phyloP scores from a whole-genome alignment of 2,329 filamentous ascomycete genomes.

The Colletotrichum lupini region DNA sequence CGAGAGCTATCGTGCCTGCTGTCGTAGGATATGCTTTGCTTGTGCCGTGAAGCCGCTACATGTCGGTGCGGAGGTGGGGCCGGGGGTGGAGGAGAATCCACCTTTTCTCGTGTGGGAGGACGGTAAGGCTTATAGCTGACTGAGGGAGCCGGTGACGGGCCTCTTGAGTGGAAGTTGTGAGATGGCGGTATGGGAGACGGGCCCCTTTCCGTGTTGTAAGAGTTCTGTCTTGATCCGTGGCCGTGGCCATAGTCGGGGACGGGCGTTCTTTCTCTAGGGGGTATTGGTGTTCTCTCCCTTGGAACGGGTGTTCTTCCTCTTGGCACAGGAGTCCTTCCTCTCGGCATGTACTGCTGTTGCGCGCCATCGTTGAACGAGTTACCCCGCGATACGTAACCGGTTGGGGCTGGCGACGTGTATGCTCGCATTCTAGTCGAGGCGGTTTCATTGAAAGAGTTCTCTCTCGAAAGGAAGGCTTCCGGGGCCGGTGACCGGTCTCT shows the following conservation, averaged over 20 bases:
- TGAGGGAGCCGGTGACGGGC: slow-evolving; percentile 51
- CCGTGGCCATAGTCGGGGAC: slow-evolving; percentile 22
- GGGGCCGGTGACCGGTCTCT: slow-evolving; percentile 36
- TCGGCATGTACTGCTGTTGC: slow-evolving; percentile 31
- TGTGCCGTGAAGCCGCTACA: slow-evolving; percentile 48
- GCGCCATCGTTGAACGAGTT: slow-evolving; percentile 34
- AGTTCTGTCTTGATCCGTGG: slow-evolving; percentile 32
- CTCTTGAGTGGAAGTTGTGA: slow-evolving; percentile 47
- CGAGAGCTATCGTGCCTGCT: slow-evolving; percentile 43
- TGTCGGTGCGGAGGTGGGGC: slow-evolving; percentile 88
- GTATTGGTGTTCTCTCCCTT: not conserved
- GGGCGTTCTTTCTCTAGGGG: not conserved
- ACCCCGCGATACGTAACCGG: slow-evolving; percentile 32
- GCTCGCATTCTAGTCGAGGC: slow-evolving; percentile 36
- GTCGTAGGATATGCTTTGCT: slow-evolving; percentile 46
- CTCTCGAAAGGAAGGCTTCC: slow-evolving; percentile 34
- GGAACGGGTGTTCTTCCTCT: slow-evolving; percentile 27
- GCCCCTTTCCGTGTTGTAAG: slow-evolving; percentile 49
- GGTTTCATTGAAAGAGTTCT: slow-evolving; percentile 33
- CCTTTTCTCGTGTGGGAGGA: slow-evolving; percentile 44
- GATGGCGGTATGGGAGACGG: slow-evolving; percentile 45
- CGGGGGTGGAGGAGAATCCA: slow-evolving; percentile 78
- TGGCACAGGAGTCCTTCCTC: slow-evolving; percentile 28
- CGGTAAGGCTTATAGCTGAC: slow-evolving; percentile 46
- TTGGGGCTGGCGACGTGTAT: slow-evolving; percentile 29